Percentiles rank a stretch among this genome's conserved stretches.
Evolutionary conservation across 345 rosid genomes (phyloP).

Genomic region (Lagerstroemia speciosa): DNA sequence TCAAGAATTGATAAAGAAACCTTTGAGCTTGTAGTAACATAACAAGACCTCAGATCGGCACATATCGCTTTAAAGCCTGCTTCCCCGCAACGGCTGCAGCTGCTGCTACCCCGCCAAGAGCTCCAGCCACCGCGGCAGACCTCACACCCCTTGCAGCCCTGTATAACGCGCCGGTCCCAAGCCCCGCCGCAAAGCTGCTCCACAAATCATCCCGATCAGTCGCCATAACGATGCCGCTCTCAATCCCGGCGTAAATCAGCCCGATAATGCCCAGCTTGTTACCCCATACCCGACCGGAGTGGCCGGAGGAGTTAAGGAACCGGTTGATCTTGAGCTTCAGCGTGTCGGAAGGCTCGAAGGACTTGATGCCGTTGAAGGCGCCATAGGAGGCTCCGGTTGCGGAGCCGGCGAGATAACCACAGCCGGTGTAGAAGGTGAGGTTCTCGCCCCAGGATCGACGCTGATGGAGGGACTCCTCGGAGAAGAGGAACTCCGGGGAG

Average conservation of each 20-base stretch:
- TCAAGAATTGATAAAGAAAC: slow-evolving; percentile 1
- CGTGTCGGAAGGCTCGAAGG: slow-evolving; percentile 72
- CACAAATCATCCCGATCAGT: slow-evolving; percentile 76
- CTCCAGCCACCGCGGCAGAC: slow-evolving; percentile 97
- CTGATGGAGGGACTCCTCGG: slow-evolving; percentile 68
- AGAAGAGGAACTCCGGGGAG: slow-evolving; percentile 86
- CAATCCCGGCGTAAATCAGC: slow-evolving; percentile 67
- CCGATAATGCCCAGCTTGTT: slow-evolving; percentile 71
- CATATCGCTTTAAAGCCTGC: slow-evolving; percentile 69
- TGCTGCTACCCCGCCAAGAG: slow-evolving; percentile 77
- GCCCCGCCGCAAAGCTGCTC: slow-evolving; percentile 89
- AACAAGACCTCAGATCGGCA: slow-evolving; percentile 42
- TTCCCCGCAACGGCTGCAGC: slow-evolving; percentile 74
- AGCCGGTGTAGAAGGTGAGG: slow-evolving; percentile 85
- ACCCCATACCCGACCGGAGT: slow-evolving; percentile 71
- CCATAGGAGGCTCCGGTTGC: slow-evolving; percentile 54
- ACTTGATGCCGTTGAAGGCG: slow-evolving; percentile 35
- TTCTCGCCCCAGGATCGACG: slow-evolving; percentile 99
- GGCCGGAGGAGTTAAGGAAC: slow-evolving; percentile 70
- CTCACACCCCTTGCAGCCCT: slow-evolving; percentile 87
- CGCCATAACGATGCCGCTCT: slow-evolving; percentile 58
- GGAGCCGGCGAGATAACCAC: slow-evolving; percentile 65
- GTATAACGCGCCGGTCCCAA: slow-evolving; percentile 76
- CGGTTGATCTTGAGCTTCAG: slow-evolving; percentile 76
- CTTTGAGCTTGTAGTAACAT: not conserved